Evolutionary conservation across 2,329 filamentous ascomycete species (phyloP).

Genomic region (Cytospora piceae): DNA sequence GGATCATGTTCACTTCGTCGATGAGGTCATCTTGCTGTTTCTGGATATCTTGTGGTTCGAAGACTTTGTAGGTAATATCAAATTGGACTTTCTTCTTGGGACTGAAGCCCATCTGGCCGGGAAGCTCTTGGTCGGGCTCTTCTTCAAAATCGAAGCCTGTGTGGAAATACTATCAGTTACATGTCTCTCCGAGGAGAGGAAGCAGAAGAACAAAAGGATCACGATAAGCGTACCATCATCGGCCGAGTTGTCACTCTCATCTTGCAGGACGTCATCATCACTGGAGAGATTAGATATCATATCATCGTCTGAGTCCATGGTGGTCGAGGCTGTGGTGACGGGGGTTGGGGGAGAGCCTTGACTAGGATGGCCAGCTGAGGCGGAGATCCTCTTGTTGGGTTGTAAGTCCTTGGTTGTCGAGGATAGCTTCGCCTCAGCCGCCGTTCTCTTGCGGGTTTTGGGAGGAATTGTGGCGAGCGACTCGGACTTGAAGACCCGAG

Average conservation of each 20-base stretch:
- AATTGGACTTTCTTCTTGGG: conserved; percentile 76
- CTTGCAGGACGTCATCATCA: conserved; percentile 73
- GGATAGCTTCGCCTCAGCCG: conserved; percentile 66
- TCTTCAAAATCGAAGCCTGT: conserved; percentile 64
- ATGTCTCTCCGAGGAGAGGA: conserved; percentile 23
- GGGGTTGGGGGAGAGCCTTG: conserved; percentile 60
- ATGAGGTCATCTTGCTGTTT: conserved; percentile 84
- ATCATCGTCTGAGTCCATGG: conserved; percentile 96
- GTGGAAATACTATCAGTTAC: conserved; percentile 33
- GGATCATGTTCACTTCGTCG: conserved; percentile 86
- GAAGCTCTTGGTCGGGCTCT: conserved; percentile 57
- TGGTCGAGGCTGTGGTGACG: conserved; percentile 56
- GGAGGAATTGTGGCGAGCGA: conserved; percentile 59
- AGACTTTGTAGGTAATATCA: conserved; percentile 83
- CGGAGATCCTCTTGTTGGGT: conserved; percentile 57
- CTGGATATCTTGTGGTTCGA: conserved; percentile 79
- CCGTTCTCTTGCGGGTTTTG: conserved; percentile 63
- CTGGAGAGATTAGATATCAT: conserved; percentile 85
- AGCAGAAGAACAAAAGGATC: conserved; percentile 21
- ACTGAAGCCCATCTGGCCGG: conserved; percentile 63
- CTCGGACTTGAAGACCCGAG: conserved; percentile 29
- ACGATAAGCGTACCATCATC: conserved; percentile 49
- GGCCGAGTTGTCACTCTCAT: conserved; percentile 74
- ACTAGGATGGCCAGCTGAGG: conserved; percentile 51
- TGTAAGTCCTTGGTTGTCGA: conserved; percentile 47